Conservation (phyloP, 805 yeast species). For the Candida hungchunana region DNA sequence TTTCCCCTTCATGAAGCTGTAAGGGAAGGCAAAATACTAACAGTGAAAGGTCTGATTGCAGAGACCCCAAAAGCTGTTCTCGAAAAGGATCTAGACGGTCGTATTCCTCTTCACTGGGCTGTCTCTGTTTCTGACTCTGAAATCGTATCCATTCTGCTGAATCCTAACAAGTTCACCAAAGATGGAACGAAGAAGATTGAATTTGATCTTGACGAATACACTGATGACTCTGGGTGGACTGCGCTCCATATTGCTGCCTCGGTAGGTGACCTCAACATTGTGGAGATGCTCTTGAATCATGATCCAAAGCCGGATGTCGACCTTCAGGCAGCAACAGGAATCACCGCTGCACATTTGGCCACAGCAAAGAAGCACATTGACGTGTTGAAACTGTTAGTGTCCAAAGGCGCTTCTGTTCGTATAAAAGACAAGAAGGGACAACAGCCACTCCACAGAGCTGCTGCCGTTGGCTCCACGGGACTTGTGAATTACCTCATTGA, state of each 20-base stretch:
- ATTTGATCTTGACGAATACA: slow-evolving; percentile 61
- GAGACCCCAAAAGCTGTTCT: slow-evolving; percentile 43
- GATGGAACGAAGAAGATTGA: slow-evolving; percentile 23
- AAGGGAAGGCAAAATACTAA: slow-evolving; percentile 49
- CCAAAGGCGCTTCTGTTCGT: slow-evolving; percentile 54
- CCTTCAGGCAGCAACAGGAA: slow-evolving; percentile 59
- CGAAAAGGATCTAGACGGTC: slow-evolving; percentile 61
- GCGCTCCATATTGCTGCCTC: slow-evolving; percentile 82
- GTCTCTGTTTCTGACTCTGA: slow-evolving; percentile 55
- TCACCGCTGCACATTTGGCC: slow-evolving; percentile 73
- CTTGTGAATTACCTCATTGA: slow-evolving; percentile 51
- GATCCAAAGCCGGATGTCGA: slow-evolving; percentile 58
- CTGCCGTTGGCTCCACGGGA: slow-evolving; percentile 63
- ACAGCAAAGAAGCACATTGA: slow-evolving; percentile 60
- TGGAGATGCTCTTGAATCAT: slow-evolving; percentile 46
- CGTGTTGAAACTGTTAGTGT: slow-evolving; percentile 50
- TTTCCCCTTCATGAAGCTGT: slow-evolving; percentile 57
- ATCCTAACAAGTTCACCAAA: slow-evolving; percentile 28
- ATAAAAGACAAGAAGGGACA: slow-evolving; percentile 63
- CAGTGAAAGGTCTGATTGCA: slow-evolving; percentile 45
- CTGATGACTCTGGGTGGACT: slow-evolving; percentile 84
- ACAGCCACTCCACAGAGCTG: slow-evolving; percentile 78
- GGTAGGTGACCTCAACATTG: slow-evolving; percentile 54
- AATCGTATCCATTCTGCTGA: slow-evolving; percentile 43
- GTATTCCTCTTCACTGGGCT: slow-evolving; percentile 91